Base-by-base conservation (phyloP, 2,329 filamentous ascomycete genomes). In the Catunica adiposa region DNA sequence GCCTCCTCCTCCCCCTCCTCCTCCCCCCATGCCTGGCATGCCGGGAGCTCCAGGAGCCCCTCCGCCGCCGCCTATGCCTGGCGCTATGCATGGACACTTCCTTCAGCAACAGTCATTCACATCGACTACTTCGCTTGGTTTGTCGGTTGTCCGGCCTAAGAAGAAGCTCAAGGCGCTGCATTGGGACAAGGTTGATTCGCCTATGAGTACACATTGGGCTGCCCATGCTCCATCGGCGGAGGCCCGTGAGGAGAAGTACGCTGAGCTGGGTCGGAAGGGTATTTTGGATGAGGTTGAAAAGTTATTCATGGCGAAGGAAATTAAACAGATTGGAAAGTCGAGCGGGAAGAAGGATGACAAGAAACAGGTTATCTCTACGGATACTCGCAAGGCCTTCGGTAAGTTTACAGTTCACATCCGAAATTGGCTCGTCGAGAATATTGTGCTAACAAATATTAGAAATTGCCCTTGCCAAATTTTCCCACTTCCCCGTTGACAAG, bases 111-210 rank as follows among this genome's bases (percentile, higher is more conserved):
- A 79, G 61, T 73, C 73, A 57, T 77, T 78, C 59, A 70, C 72
- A 20, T 66, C 75, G 3, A 70, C 80, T 9, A 64, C 69, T 22
- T 77, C 79, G 6, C 74, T 87, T 62, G 80, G 83, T 46, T 71
- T 94, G 63, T 83, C 87, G 37, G 85, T 89, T 59, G 86, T 89
- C 54, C 77, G 90, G 62, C 89, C 92, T 22, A 97, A 96, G 79
- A 97, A 95, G 81, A 98, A 97, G 76, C 87, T 98, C 69, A 98
- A 98, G 80, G 90, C 90, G 58, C 77, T 98, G 62, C 92, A 98
- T 72, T 97, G 92, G 90, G 92, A 98, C 71, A 97, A 97, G 74
- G 88, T 98, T 55, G 92, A 98, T 69, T 79, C 86, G 54, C 86
- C 89, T 22, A 82, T 92, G 66, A 85, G 88, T 53, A 96, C 90